Base-by-base conservation (phyloP, 108 stramenopile species). In the Epithemia pelagica region DNA sequence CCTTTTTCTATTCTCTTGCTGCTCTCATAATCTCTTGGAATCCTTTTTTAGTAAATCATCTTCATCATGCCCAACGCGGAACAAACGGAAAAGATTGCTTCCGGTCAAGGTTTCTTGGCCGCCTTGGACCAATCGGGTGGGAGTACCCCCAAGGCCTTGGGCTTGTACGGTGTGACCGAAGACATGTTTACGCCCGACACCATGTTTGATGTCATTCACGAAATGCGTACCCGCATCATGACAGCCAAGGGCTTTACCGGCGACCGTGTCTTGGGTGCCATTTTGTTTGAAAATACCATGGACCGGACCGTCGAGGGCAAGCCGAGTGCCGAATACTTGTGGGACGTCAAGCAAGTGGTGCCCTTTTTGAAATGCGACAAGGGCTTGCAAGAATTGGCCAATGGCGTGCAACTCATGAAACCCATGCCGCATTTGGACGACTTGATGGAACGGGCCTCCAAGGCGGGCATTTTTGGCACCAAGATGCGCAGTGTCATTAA, bases 211-310 rank as follows among this genome's bases (percentile, higher is more conserved):
- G 64, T 62, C 29, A 75, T 92, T 64, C 91, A 92, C 68, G 78
- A 77, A 59, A 92, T 92, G 86, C 72, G 91, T 28, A 74, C 74
- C 3, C 76, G 91, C 5, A 89, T 92, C 65, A 79, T 89, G 29
- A 86, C 82, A 5, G 73, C 72, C 32, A 82, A 78, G 28, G 65
- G 27, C 29, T 92, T 92, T 72, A 68, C 74, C 27, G 87, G 86
- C n/a, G 83, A 89, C 58, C 72, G 76, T 10, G 75, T 84, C 1
- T 60, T 90, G 3, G 87, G 85, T 7, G 86, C 87, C 29, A 92
- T 92, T 55, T 70, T 92, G 28, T 92, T 92, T 67, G 88, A 92
- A 59, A 79, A 92, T 54, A 92, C 91, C n/a, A 82, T 89, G 80
- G 75, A 89, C 30, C 84, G 91, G 10, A 59, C 69, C 24, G 70